Percentiles rank a stretch among this genome's conserved stretches.
Evolutionary conservation across 1,284 basidiomycete species (phyloP).

Genomic region (Gymnopus androsaceus): DNA sequence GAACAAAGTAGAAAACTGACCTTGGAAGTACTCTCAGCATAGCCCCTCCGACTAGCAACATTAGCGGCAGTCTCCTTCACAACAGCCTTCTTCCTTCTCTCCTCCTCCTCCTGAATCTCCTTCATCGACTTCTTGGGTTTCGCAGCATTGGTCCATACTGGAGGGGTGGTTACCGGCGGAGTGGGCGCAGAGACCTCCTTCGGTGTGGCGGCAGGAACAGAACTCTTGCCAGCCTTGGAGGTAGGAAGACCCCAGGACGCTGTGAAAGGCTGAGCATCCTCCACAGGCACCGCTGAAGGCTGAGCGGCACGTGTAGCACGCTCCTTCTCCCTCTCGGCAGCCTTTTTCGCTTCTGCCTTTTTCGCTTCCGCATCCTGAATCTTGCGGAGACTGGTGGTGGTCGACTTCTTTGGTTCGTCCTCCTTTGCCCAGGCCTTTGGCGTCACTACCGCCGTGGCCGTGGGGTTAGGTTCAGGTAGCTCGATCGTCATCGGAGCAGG

Average conservation of each 20-base stretch:
- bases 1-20: neutral
- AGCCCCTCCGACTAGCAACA: slow-evolving; percentile 65
- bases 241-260: slow-evolving; percentile 81
- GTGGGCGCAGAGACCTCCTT: slow-evolving; percentile 47
- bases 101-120: slow-evolving; percentile 98
- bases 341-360: slow-evolving; percentile 75
- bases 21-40: slow-evolving; percentile 71
- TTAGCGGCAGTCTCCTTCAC: slow-evolving; percentile 62
- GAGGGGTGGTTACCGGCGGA: slow-evolving; percentile 29
- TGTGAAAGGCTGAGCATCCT: slow-evolving; percentile 63
- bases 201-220: slow-evolving; percentile 32
- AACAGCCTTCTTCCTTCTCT: slow-evolving; percentile 73
- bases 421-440: slow-evolving; percentile 63
- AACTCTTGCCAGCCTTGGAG: slow-evolving; percentile 65
- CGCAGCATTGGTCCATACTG: slow-evolving; percentile 69
- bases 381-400: slow-evolving; percentile 76
- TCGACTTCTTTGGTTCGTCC: slow-evolving; percentile 64
- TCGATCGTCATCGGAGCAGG: neutral
- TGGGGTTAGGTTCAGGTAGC: neutral
- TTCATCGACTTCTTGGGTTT: slow-evolving; percentile 92
- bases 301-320: slow-evolving; percentile 53
- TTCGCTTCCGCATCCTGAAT: slow-evolving; percentile 94
- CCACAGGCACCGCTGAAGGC: slow-evolving; percentile 38
- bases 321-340: slow-evolving; percentile 65
- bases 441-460: slow-evolving; percentile 27